Base-by-base conservation (phyloP, 1,139 yeast species). In the Suhomyces taliae region DNA sequence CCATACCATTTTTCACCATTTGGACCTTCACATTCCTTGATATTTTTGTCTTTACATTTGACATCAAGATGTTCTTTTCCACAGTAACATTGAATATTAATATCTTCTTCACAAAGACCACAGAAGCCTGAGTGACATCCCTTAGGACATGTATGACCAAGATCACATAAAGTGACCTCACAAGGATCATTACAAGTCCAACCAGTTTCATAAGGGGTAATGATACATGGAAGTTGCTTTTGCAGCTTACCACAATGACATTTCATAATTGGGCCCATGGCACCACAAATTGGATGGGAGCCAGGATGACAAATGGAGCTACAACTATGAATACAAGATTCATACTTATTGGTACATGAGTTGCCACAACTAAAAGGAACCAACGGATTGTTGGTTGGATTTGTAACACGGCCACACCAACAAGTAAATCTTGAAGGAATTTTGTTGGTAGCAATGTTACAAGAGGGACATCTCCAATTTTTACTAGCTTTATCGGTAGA, bases 341-440 rank as follows among this genome's bases (percentile, higher is more conserved):
- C 69, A 47, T 85, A 70, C 44, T 73, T 69, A 19, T 70, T 69
- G 45, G 78, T 78, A 68, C 97, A 90, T 0, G 90, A 76, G 64
- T 87, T 90, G 6, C 97, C 97, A 73, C 98, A 91, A 48, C 95
- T 85, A 57, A 90, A 95, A 0, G 97, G 97, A 50, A 80, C 69
- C 46, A 84, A 66, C 11, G 77, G 70, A 56, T 85, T 83, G 5
- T 75, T 68, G 14, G 66, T 71, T 0, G 97, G 97, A 53, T 87
- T 81, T 15, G 79, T 69, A 3, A 78, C 79, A 58, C 87, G 85
- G 2, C 93, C 91, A 72, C 97, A 90, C 98, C 98, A 90, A 62
- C 98, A 90, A 1, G 87, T 81, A 62, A 87, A 86, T 41, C 74
- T 72, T 34, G 70, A 66, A 0, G 95, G 95, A 5, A 83, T 70